Base-by-base conservation (phyloP, 768 basidiomycete genomes). In the Tricholoma sp. region DNA sequence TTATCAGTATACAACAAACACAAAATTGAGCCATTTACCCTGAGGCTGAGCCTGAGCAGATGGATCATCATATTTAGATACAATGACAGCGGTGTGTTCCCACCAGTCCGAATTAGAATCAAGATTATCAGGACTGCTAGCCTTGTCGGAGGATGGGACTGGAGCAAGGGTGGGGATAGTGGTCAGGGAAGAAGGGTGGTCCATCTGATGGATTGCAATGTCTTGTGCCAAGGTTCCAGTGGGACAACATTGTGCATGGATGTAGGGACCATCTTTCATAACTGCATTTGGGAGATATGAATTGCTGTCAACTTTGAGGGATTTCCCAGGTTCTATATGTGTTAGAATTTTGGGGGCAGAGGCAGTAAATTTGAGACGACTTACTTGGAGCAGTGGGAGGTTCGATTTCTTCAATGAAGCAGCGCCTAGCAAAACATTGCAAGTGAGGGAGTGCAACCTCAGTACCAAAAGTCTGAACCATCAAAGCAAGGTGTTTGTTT, bases 381-480 rank as follows among this genome's bases (percentile, higher is more conserved):
- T 32, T 34, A 52, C 50, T 52, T 52, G 50, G 21, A 37, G 31
- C 0, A 19, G 35, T 16, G 21, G 50, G 59, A 27, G 57, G 55
- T 19, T 53, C 16, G 14, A 57, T 45, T 18, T 34, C 50, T 35
- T 57, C 52, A 29, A 45, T 12, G 29, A 24, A 11, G 31, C 57
- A 61, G 10, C 57, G 43, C 24, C 24, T 22, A 34, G 45, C 34
- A 21, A 63, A 63, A 32, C 21, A 46, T 41, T 21, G 52, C 14
- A 63, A 51, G 31, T 61, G 57, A 16, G 62, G 57, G n/a, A 63
- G 37, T 24, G 47, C 62, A 29, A 63, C 35, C 29, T 58, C 54
- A 41, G 39, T 34, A 19, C 53, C 56, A 51, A 63, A 63, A 5
- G 56, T 39, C 43, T 63, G 62, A 24, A 60, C 51, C 27, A 63